Evolutionary conservation across 805 yeast genomes (phyloP).

Genomic region (Metschnikowia colocasiae): DNA sequence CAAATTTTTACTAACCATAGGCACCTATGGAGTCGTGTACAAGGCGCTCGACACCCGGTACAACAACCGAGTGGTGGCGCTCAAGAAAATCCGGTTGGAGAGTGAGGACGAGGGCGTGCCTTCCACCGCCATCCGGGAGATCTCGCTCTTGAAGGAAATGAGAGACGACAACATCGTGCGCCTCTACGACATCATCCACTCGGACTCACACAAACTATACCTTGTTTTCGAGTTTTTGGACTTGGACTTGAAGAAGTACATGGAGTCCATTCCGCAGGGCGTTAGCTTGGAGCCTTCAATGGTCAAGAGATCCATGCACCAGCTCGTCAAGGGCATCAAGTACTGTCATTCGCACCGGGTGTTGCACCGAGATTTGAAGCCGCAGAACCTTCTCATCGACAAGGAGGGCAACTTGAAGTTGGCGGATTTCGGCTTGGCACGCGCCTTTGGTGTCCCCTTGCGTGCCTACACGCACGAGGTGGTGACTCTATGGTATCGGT

Average conservation of each 20-base stretch:
- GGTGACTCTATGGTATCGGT: slow-evolving; percentile 95
- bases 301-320: slow-evolving; percentile 92
- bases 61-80: slow-evolving; percentile 90
- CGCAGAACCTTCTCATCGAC: slow-evolving; percentile 91
- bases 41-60: slow-evolving; percentile 88
- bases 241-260: slow-evolving; percentile 90
- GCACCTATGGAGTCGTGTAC: slow-evolving; percentile 97
- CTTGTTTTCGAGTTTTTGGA: slow-evolving; percentile 92
- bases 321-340: slow-evolving; percentile 82
- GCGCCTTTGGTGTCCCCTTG: slow-evolving; percentile 96
- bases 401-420: slow-evolving; percentile 81
- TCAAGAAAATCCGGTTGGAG: slow-evolving; percentile 91
- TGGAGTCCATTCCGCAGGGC: slow-evolving; percentile 92
- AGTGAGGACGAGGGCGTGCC: slow-evolving; percentile 99
- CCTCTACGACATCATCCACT: slow-evolving; percentile 89
- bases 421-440: slow-evolving; percentile 84
- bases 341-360: slow-evolving; percentile 95
- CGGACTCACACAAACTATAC: slow-evolving; percentile 88
- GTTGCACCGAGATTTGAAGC: slow-evolving; percentile 92
- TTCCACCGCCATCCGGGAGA: slow-evolving; percentile 95
- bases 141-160: slow-evolving; percentile 88
- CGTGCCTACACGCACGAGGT: slow-evolving; percentile 98
- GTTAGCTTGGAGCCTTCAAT: slow-evolving; percentile 85
- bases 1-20: slow-evolving; percentile 27
- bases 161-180: slow-evolving; percentile 91